Percentiles rank a stretch among this genome's conserved stretches.
These are phyloP conservation scores for Eutrema yunnanense DNA, from an alignment of 345 rosid genomes.

Conservation along the genomic window DNA sequence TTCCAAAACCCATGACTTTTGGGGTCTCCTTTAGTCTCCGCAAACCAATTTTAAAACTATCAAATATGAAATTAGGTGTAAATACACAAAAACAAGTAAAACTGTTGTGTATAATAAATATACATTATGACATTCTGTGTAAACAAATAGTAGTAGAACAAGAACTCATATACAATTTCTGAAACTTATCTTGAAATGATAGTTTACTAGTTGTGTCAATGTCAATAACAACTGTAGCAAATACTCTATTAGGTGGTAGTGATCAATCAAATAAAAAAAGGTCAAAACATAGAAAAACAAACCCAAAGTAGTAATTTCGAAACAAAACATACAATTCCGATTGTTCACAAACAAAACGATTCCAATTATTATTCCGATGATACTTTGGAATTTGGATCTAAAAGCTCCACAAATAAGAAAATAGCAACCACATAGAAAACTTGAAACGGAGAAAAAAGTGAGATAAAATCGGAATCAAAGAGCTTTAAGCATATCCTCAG, in stretches of 20 bases:
- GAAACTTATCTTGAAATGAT: too few species aligned
- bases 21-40: neutral
- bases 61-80: neutral
- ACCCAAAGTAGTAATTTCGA: neutral
- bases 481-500: conserved; percentile 76
- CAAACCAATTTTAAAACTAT: neutral
- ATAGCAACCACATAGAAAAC: too few species aligned
- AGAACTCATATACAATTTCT: too few species aligned
- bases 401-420: too few species aligned
- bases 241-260: neutral
- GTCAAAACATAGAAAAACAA: neutral
- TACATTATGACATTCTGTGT: too few species aligned
- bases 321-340: neutral
- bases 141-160: too few species aligned
- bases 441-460: too few species aligned
- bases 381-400: neutral
- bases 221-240: neutral
- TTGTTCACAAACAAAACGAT: neutral
- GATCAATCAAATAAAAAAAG: neutral
- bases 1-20: too few species aligned
- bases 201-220: neutral
- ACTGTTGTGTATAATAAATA: neutral
- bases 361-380: conserved; percentile 3
- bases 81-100: neutral
- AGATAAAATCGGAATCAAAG: conserved; percentile 32